Conservation (phyloP, 257 asterid species). For the Verbascum thapsus region DNA sequence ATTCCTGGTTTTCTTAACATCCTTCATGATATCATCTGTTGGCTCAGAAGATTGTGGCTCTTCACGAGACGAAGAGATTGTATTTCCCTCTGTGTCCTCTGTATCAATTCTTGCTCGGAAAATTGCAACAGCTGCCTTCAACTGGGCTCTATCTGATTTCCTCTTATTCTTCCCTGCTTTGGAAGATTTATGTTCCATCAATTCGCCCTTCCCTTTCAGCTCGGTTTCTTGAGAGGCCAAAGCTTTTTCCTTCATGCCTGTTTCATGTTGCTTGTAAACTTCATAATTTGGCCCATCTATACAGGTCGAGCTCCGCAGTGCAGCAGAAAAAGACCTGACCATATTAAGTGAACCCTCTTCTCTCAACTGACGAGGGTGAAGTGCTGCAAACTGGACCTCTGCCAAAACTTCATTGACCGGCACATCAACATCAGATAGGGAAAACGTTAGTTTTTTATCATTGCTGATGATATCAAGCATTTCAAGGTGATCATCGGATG, state of each 20-base stretch:
- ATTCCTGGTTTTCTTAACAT: slow-evolving; percentile 15
- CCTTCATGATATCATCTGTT: slow-evolving; percentile 35
- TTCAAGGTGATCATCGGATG: not conserved
- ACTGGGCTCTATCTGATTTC: slow-evolving; percentile 27
- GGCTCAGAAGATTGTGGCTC: slow-evolving; percentile 22
- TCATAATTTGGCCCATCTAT: slow-evolving; percentile 40
- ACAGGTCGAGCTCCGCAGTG: slow-evolving; percentile 53
- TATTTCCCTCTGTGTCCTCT: slow-evolving; percentile 25
- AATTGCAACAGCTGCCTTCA: slow-evolving; percentile 36
- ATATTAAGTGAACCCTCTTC: slow-evolving; percentile 40
- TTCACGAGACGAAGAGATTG: slow-evolving; percentile 21
- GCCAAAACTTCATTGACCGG: slow-evolving; percentile 43
- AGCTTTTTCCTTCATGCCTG: slow-evolving; percentile 42
- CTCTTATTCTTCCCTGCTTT: slow-evolving; percentile 23
- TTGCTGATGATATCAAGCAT: slow-evolving; percentile 15
- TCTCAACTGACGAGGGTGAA: slow-evolving; percentile 41
- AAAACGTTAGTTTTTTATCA: slow-evolving; percentile 20
- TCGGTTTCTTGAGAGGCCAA: slow-evolving; percentile 19
- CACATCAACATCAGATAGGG: slow-evolving; percentile 35
- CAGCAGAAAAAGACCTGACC: slow-evolving; percentile 47
- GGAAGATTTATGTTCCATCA: slow-evolving; percentile 24
- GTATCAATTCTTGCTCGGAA: slow-evolving; percentile 21
- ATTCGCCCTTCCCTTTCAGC: slow-evolving; percentile 20
- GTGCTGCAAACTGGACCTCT: slow-evolving; percentile 49
- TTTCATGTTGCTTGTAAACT: slow-evolving; percentile 23